phyloP scores from a whole-genome alignment of 2,329 filamentous ascomycete species.

The Amylocarpus encephaloides region DNA sequence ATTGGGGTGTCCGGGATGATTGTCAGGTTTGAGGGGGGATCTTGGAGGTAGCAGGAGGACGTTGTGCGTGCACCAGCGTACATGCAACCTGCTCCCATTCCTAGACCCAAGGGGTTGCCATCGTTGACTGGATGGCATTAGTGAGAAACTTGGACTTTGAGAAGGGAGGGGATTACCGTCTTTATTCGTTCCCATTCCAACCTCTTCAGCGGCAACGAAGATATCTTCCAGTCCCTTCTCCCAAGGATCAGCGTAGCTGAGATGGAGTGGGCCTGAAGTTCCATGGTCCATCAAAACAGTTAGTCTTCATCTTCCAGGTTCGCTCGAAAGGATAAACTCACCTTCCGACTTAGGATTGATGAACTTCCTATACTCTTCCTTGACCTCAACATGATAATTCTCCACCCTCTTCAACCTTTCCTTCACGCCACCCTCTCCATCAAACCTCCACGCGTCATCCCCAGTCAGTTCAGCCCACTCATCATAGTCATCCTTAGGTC shows the following conservation, averaged over 20 bases:
- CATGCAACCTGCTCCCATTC: constrained; percentile 44
- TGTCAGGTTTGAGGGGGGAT: constrained; percentile 44
- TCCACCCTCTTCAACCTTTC: constrained; percentile 47
- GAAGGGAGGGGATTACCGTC: neutral
- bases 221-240: constrained; percentile 42
- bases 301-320: neutral
- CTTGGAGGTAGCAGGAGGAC: constrained; percentile 42
- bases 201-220: constrained; percentile 42
- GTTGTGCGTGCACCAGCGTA: constrained; percentile 43
- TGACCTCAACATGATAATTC: constrained; percentile 41
- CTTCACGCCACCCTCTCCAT: constrained; percentile 35
- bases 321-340: constrained; percentile 1
- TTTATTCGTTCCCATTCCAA: constrained; percentile 42
- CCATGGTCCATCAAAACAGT: constrained; percentile 40
- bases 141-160: neutral
- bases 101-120: constrained; percentile 52
- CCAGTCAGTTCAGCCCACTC: constrained; percentile 51
- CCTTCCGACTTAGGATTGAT: constrained; percentile 36
- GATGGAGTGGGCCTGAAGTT: constrained; percentile 39
- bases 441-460: constrained; percentile 51
- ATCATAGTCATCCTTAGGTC: constrained; percentile 54
- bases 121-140: constrained; percentile 44
- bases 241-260: constrained; percentile 43
- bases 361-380: constrained; percentile 39
- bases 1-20: constrained; percentile 45